phyloP scores from a whole-genome alignment of 441 rosid genomes.

The Populus hybrid region DNA sequence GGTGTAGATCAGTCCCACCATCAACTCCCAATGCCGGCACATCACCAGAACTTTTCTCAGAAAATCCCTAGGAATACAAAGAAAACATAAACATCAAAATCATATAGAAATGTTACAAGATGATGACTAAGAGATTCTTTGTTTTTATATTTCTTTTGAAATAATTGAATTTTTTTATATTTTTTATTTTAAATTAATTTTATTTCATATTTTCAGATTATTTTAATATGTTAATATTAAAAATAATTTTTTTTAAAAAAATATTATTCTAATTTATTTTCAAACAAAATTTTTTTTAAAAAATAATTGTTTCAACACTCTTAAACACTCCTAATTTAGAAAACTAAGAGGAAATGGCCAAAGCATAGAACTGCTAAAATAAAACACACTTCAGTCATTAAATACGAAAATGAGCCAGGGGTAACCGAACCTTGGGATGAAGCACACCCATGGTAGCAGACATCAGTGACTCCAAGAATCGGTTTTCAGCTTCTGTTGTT shows the following conservation, averaged over 20 bases:
- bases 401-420: not conserved
- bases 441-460: constrained; percentile 49
- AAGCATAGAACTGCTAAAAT: not conserved
- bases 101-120: constrained; percentile 1
- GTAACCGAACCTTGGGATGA: constrained; percentile 54
- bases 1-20: constrained; percentile 59
- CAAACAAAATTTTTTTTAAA: too few species aligned
- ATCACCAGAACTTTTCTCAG: constrained; percentile 46
- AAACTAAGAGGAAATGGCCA: not conserved
- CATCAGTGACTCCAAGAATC: constrained; percentile 91
- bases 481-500: constrained; percentile 81
- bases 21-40: constrained; percentile 49
- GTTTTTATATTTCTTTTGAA: too few species aligned
- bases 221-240: too few species aligned
- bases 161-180: too few species aligned
- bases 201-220: too few species aligned
- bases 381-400: not conserved
- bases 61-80: constrained; percentile 55
- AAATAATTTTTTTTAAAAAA: too few species aligned
- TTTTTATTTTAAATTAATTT: too few species aligned
- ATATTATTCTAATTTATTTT: too few species aligned
- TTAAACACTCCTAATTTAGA: not conserved
- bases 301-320: too few species aligned
- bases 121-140: not conserved
- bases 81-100: constrained; percentile 21